Conservation (phyloP, 352 stramenopile genomes). For the Globisporangium nunn region DNA sequence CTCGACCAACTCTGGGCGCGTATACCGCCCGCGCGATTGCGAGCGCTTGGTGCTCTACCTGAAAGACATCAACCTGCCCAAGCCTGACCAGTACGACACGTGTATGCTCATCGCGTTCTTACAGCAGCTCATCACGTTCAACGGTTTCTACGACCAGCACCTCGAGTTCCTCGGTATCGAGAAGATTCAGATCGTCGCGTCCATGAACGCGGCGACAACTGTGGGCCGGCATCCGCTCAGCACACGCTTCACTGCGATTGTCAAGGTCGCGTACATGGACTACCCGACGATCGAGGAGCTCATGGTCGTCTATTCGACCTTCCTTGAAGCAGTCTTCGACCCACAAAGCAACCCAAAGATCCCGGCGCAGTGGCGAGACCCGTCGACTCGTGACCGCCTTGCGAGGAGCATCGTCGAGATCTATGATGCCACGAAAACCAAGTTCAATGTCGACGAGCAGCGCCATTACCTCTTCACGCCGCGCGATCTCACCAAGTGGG, state of each 20-base stretch:
- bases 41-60: constrained; percentile 93
- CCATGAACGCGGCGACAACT: constrained; percentile 92
- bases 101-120: constrained; percentile 96
- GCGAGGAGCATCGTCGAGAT: constrained; percentile 88
- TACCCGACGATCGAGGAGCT: constrained; percentile 90
- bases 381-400: constrained; percentile 71
- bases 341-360: constrained; percentile 25
- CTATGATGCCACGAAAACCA: constrained; percentile 82
- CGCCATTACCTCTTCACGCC: constrained; percentile 94
- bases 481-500: constrained; percentile 90
- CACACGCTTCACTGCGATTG: constrained; percentile 91
- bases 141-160: constrained; percentile 94
- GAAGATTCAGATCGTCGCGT: constrained; percentile 91
- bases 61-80: constrained; percentile 95
- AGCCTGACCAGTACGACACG: constrained; percentile 93
- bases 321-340: constrained; percentile 78
- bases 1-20: constrained; percentile 83
- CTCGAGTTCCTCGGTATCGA: constrained; percentile 93
- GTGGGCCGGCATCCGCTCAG: constrained; percentile 89
- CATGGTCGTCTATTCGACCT: constrained; percentile 83
- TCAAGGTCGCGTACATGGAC: constrained; percentile 91
- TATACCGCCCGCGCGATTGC: constrained; percentile 90
- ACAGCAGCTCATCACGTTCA: constrained; percentile 93
- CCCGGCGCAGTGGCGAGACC: constrained; percentile 39
- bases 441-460: constrained; percentile 91